These are phyloP conservation scores for Fusarium circinatum DNA, from an alignment of 2,329 filamentous ascomycete genomes.

Conservation along the genomic window DNA sequence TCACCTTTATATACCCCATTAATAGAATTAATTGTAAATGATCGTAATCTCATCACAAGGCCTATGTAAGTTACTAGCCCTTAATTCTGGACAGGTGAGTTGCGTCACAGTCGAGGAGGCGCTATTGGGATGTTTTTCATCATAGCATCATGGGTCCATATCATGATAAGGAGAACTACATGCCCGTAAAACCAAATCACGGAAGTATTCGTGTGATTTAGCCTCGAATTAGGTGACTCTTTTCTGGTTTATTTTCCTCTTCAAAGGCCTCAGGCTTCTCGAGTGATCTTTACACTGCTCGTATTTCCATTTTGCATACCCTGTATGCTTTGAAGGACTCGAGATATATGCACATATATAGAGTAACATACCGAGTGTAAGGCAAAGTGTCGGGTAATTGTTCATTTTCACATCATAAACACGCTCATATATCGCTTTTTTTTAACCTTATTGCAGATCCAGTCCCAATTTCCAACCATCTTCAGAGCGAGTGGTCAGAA, in stretches of 20 bases:
- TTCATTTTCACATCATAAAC: no score
- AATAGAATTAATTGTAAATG: neutral
- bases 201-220: neutral
- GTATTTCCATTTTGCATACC: neutral
- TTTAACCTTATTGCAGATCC: neutral
- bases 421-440: neutral
- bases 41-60: neutral
- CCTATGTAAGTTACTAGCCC: neutral
- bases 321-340: neutral
- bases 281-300: neutral
- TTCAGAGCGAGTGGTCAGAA: no score
- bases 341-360: neutral
- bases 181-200: neutral
- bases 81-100: neutral
- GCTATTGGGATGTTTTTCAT: neutral
- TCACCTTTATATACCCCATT: slow-evolving; percentile 1
- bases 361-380: neutral
- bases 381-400: no score
- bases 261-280: neutral
- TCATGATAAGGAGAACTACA: neutral
- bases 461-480: neutral
- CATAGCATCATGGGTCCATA: neutral
- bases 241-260: neutral
- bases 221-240: neutral
- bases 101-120: neutral